These are phyloP conservation scores for Botrytis byssoidea DNA, from an alignment of 2,329 filamentous ascomycete genomes.

Conservation along the genomic window DNA sequence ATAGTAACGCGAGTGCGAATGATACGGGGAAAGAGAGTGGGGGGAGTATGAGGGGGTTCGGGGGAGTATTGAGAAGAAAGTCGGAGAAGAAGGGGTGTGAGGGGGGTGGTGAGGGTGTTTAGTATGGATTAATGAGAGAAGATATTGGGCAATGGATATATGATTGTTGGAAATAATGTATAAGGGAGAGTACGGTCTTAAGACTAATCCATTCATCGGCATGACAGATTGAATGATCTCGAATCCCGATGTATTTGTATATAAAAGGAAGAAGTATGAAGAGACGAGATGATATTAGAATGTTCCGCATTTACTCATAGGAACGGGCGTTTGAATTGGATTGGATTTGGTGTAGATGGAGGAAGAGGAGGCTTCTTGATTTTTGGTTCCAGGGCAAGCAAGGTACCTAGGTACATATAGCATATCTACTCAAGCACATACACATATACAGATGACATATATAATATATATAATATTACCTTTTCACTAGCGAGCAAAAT, in stretches of 20 bases:
- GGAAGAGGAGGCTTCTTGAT: neutral
- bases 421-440: neutral
- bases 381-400: neutral
- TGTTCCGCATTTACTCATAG: neutral
- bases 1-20: neutral
- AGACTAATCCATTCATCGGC: neutral
- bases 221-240: neutral
- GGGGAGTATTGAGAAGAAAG: slow-evolving; percentile 4
- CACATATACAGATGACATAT: neutral
- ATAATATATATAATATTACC: neutral
- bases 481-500: neutral
- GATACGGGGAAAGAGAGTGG: slow-evolving; percentile 1
- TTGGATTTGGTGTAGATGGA: neutral
- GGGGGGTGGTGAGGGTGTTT: neutral
- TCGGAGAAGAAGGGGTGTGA: neutral
- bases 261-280: neutral
- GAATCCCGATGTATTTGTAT: neutral
- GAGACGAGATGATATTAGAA: neutral
- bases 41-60: neutral
- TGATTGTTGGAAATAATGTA: neutral
- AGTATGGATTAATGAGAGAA: neutral
- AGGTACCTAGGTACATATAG: neutral
- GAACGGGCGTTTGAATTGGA: neutral
- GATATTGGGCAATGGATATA: neutral
- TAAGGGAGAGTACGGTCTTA: neutral